A percentile compares a stretch with the other conserved stretches of the same genome.
Conservation (phyloP, 2,329 filamentous ascomycete species). For the Rhinocladiella mackenziei region DNA sequence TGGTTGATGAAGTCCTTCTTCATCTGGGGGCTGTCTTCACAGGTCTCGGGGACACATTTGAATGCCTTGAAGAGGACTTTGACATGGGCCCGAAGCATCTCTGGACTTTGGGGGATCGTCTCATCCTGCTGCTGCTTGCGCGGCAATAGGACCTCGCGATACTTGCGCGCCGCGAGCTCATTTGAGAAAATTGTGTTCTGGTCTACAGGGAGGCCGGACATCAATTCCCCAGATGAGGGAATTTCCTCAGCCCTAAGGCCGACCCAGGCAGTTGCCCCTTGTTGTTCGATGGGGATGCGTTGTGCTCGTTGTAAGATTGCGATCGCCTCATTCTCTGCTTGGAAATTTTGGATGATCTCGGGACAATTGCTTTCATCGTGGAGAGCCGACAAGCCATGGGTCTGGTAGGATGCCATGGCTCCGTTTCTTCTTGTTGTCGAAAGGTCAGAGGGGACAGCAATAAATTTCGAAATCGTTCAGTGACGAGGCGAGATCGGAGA, state of each 20-base stretch:
- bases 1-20: conserved; percentile 32
- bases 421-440: not conserved
- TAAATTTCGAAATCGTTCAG: conserved; percentile 10
- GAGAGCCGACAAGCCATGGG: not conserved
- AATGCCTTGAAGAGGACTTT: conserved; percentile 35
- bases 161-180: conserved; percentile 12
- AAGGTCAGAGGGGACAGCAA: not conserved
- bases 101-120: conserved; percentile 30
- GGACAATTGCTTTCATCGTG: conserved; percentile 9
- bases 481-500: conserved; percentile 6
- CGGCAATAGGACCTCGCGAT: conserved; percentile 15
- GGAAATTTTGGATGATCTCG: not conserved
- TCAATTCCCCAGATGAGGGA: conserved; percentile 6
- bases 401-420: conserved; percentile 3
- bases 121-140: conserved; percentile 20
- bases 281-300: not conserved
- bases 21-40: conserved; percentile 35
- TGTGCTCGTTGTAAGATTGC: not conserved
- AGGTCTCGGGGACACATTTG: conserved; percentile 30
- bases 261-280: conserved; percentile 8
- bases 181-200: conserved; percentile 10
- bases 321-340: not conserved
- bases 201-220: conserved; percentile 3
- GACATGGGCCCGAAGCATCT: conserved; percentile 31
- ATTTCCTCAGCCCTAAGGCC: conserved; percentile 1